Conservation (phyloP, 441 rosid genomes). For the Gossypium gossypioides region DNA sequence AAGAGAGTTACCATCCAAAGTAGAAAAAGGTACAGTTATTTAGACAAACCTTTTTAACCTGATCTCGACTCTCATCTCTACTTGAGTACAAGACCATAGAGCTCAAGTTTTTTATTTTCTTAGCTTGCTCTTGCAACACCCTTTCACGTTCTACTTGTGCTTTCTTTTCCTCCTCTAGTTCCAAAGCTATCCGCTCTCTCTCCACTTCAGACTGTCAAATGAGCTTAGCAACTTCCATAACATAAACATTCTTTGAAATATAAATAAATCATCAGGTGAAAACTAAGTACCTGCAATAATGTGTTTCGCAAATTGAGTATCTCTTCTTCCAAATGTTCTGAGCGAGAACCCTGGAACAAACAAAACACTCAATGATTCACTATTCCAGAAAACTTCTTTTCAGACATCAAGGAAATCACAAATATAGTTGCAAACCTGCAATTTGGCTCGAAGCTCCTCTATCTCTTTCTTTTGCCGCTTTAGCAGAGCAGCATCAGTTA, state of each 20-base stretch:
- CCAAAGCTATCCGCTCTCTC: constrained; percentile 85
- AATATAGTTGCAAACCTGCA: constrained; percentile 39
- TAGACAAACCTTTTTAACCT: constrained; percentile 53
- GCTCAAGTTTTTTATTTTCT: constrained; percentile 80
- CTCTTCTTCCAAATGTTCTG: constrained; percentile 84
- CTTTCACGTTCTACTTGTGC: constrained; percentile 88
- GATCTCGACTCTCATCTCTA: constrained; percentile 59
- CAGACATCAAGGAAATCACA: not conserved
- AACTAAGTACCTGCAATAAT: constrained; percentile 58
- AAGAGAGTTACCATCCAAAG: not conserved
- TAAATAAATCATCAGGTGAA: constrained; percentile 15
- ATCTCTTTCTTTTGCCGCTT: constrained; percentile 98
- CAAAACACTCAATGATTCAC: not conserved
- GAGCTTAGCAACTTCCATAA: constrained; percentile 17
- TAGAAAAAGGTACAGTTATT: not conserved
- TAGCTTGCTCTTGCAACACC: constrained; percentile 85
- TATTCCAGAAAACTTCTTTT: not conserved
- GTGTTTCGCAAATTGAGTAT: constrained; percentile 85
- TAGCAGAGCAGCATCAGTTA: constrained; percentile 88
- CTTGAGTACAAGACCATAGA: constrained; percentile 76
- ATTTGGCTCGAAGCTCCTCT: constrained; percentile 88
- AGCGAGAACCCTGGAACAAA: constrained; percentile 60
- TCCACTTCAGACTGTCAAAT: constrained; percentile 70
- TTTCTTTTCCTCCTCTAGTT: constrained; percentile 93
- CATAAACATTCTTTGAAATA: constrained; percentile 5